Base-by-base conservation (phyloP, 352 stramenopile species). In the Globisporangium camurandrum region DNA sequence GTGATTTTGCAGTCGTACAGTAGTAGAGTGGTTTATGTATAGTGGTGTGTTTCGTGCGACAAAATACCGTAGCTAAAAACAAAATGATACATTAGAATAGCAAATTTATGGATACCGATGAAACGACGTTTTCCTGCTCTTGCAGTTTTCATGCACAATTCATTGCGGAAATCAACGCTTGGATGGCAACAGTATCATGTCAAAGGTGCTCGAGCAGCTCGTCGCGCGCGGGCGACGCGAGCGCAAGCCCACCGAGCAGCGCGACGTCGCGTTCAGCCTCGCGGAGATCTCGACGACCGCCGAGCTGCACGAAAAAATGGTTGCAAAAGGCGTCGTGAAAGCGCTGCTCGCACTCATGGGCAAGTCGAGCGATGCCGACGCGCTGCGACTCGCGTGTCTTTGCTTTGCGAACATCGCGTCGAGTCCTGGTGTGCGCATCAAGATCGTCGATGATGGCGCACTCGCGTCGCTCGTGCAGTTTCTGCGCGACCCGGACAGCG, bases 401-500 rank as follows among this genome's bases (percentile, higher is more conserved):
- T 97, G 90, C 42, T 67, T 99, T n/a, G 95, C 88, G 36, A 99
- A 99, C 59, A 87, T 95, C 16, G 85, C 94, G 17, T 96, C 88
- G 14, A 88, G 78, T 27, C 73, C 82, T 2, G 67, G 72, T 26
- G 94, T 93, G 42, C 82, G 92, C 11, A 62, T 93, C 23, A 81
- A 86, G 46, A 98, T 99, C 27, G 93, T 96, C n/a, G 83, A 98
- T 37, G 93, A 98, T 22, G 92, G 90, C 2, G 88, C 83, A 0
- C 59, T 98, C 14, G 65, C 85, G 5, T 74, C 82, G 20, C 62
- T 98, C 8, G 75, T 98, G 20, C 62, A 88, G 22, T 97, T 97
- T 50, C 78, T 98, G 37, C 82, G 84, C 28, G 84, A 96, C 49
- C 62, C 86, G 11, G 74, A 91, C 10, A 74, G 64, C 26, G 91